Evolutionary conservation across 129 eudicot species (phyloP), one percentile per base, ranked within the genome.

Genomic region (Mikania micrantha): DNA sequence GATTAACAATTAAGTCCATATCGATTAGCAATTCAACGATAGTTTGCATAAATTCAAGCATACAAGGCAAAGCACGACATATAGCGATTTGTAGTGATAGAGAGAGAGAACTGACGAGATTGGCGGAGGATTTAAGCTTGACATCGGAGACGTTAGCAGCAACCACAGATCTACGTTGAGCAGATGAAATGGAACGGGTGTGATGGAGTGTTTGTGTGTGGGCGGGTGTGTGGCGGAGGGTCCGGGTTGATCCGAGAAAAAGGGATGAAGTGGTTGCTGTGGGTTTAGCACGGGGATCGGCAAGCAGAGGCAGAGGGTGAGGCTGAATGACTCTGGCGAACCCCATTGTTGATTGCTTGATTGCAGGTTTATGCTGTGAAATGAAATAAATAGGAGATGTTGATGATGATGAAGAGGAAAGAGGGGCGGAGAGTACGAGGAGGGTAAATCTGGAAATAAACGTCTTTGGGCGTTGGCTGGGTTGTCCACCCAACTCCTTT

Each of bases 111-210:
- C 74, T 69, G 0, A 69, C 74, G 64, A 69, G 74, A 69, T 69
- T 56, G 0, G 74, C 4, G 11, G 40, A 9, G 25, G 74, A 22
- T 56, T 69, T 56, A 16, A 25, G 24, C 39, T 54, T 69, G 32
- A 69, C 74, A 24, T 69, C 74, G 28, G 66, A 69, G 38, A 56
- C 65, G 10, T 44, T 45, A 53, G 58, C 64, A 28, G 59, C 74
- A 27, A 44, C 32, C 6, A 39, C 21, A 40, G 74, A 69, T 69
- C 74, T 53, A 5, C 66, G 66, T 2, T 57, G 65, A 27, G 65
- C 2, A 6, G 41, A 34, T 4, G 66, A 60, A 22, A 50, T 11
- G 45, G 32, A 25, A 11, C 13, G 73, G 19, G 56, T 31, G 9
- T 12, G 34, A 17, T 9, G 17, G 8, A 3, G 54, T 7, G 54